Conservation (phyloP, 2,329 filamentous ascomycete species). For the Pseudogymnoascus sp. region DNA sequence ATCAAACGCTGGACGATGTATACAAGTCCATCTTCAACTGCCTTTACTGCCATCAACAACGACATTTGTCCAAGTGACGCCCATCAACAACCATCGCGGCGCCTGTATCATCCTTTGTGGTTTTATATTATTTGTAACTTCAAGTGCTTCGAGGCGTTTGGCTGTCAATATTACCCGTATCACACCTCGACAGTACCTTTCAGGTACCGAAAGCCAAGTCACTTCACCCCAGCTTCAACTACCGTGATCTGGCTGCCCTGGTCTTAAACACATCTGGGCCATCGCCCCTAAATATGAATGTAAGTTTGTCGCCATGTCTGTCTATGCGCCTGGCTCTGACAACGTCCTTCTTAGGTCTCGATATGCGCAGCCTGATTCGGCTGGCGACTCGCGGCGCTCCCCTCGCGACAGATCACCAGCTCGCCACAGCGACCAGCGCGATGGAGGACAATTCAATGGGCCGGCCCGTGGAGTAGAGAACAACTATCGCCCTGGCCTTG, state of each 20-base stretch:
- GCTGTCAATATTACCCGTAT: neutral
- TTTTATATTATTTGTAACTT: neutral
- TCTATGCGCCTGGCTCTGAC: conserved; percentile 1
- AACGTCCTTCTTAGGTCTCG: conserved; percentile 21
- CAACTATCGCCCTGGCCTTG: conserved; percentile 18
- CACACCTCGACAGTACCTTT: neutral
- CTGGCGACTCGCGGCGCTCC: conserved; percentile 31
- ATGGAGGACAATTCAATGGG: conserved; percentile 23
- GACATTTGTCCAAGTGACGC: neutral
- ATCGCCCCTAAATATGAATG: conserved; percentile 28
- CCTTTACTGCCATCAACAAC: neutral
- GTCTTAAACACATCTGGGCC: conserved; percentile 16
- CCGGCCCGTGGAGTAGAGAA: conserved; percentile 17
- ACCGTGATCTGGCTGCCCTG: neutral
- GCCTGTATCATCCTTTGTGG: neutral
- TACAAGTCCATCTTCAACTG: conserved; percentile 8
- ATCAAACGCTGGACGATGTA: conserved; percentile 8
- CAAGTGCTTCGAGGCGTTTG: neutral
- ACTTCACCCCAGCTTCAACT: conserved; percentile 5
- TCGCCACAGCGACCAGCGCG: conserved; percentile 25
- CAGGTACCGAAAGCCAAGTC: conserved; percentile 8
- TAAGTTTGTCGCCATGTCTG: conserved; percentile 12
- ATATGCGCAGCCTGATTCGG: conserved; percentile 30
- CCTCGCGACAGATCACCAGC: conserved; percentile 34
- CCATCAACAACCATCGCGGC: conserved; percentile 7